Evolutionary conservation across 1,139 yeast genomes (phyloP).

Genomic region (Debaryomyces subglobosus): DNA sequence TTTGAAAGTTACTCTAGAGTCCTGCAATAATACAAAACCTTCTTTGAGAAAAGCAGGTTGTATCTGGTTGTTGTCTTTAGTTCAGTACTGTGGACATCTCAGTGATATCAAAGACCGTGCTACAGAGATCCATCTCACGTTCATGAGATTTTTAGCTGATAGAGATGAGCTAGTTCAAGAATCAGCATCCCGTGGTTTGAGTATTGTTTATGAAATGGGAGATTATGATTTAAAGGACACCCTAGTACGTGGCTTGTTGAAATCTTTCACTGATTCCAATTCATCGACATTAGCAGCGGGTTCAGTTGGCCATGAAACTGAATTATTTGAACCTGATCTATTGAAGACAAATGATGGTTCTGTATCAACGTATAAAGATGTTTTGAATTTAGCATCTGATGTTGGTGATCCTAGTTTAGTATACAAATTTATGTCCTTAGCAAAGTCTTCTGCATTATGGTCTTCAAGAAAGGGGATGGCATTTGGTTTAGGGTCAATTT

Average conservation of each 20-base stretch:
- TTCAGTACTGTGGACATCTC: constrained; percentile 68
- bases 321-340: constrained; percentile 81
- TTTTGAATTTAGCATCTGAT: constrained; percentile 83
- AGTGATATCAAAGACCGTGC: constrained; percentile 46
- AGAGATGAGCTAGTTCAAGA: constrained; percentile 87
- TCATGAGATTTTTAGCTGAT: constrained; percentile 76
- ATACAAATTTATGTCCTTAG: constrained; percentile 91
- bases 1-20: constrained; percentile 49
- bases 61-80: constrained; percentile 81
- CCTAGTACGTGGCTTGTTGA: constrained; percentile 72
- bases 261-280: constrained; percentile 75
- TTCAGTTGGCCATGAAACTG: constrained; percentile 74
- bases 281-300: constrained; percentile 62
- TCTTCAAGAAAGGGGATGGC: constrained; percentile 93
- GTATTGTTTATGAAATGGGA: constrained; percentile 80
- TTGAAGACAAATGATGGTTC: constrained; percentile 83
- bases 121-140: constrained; percentile 65
- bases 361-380: constrained; percentile 85
- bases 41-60: constrained; percentile 74
- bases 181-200: constrained; percentile 86
- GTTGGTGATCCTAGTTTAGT: constrained; percentile 95
- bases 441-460: constrained; percentile 89
- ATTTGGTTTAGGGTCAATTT: constrained; percentile 83
- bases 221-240: constrained; percentile 68
- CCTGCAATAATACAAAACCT: constrained; percentile 72